Conservation (phyloP, 192 early-diverging fungal species). For the Backusella mclennaniae region DNA sequence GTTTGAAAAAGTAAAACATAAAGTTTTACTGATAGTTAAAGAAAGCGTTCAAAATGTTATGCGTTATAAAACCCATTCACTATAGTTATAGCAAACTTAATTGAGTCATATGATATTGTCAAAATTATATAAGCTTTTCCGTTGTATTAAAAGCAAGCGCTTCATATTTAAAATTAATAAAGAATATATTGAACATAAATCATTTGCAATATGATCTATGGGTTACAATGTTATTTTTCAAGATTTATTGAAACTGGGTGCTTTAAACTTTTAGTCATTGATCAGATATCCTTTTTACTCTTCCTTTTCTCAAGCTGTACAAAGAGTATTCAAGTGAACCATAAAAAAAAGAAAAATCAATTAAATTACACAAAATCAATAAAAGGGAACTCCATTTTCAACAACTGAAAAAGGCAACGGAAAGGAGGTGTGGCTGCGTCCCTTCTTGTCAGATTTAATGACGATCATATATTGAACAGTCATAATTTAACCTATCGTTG, state of each 20-base stretch:
- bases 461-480: neutral
- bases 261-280: neutral
- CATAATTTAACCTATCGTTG: neutral
- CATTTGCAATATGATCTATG: neutral
- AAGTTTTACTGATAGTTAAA: neutral
- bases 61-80: neutral
- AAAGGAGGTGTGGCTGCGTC: slow-evolving; percentile 3
- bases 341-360: neutral
- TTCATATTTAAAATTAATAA: too few relatives aligned
- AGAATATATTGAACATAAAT: too few relatives aligned
- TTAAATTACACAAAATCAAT: slow-evolving; percentile 5
- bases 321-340: neutral
- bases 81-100: neutral
- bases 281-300: neutral
- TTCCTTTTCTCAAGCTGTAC: neutral
- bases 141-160: too few relatives aligned
- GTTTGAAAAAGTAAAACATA: neutral
- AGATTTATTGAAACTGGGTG: neutral
- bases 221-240: neutral
- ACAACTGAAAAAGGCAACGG: slow-evolving; percentile 1
- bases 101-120: neutral
- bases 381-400: slow-evolving; percentile 2
- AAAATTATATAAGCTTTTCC: neutral
- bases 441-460: neutral
- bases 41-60: neutral